phyloP scores from a whole-genome alignment of 805 yeast species.

The Lachancea lanzarotensis region DNA sequence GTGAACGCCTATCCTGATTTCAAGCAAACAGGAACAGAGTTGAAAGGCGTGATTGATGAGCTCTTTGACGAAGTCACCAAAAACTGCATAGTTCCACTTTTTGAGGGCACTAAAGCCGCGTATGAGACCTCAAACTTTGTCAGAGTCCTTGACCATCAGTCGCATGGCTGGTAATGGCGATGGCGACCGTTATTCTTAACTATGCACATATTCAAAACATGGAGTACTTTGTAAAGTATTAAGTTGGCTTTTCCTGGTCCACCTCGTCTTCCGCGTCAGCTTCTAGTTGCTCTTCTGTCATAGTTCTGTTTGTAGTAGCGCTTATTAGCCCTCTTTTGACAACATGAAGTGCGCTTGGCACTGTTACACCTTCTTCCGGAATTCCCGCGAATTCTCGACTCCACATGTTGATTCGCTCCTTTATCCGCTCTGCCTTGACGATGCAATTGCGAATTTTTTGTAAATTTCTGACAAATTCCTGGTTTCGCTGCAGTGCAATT shows the following conservation, averaged over 20 bases:
- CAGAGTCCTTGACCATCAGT: conserved; percentile 36
- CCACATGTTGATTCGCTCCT: conserved; percentile 70
- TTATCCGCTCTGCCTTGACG: conserved; percentile 69
- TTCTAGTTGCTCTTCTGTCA: conserved; percentile 30
- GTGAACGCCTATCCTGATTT: conserved; percentile 95
- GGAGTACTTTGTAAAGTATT: not conserved
- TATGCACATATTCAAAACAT: not conserved
- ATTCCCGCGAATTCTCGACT: conserved; percentile 76
- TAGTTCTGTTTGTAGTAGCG: conserved; percentile 31
- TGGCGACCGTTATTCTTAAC: not conserved
- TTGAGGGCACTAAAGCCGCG: conserved; percentile 16
- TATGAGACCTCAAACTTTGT: conserved; percentile 25
- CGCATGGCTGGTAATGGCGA: conserved; percentile 32
- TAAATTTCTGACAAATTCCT: conserved; percentile 79
- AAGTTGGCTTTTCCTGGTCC: conserved; percentile 1
- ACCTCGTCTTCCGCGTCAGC: conserved; percentile 12
- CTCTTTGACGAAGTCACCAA: conserved; percentile 54
- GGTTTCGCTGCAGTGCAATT: conserved; percentile 73
- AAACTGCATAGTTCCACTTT: conserved; percentile 45
- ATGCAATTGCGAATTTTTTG: conserved; percentile 68
- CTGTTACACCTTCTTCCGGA: conserved; percentile 40
- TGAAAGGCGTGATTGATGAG: conserved; percentile 58
- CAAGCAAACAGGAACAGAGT: conserved; percentile 82
- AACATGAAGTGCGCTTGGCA: conserved; percentile 32
- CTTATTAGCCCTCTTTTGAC: conserved; percentile 34